Base-by-base conservation (phyloP, 1,139 yeast species). In the Yamadazyma pseudoaaseri region DNA sequence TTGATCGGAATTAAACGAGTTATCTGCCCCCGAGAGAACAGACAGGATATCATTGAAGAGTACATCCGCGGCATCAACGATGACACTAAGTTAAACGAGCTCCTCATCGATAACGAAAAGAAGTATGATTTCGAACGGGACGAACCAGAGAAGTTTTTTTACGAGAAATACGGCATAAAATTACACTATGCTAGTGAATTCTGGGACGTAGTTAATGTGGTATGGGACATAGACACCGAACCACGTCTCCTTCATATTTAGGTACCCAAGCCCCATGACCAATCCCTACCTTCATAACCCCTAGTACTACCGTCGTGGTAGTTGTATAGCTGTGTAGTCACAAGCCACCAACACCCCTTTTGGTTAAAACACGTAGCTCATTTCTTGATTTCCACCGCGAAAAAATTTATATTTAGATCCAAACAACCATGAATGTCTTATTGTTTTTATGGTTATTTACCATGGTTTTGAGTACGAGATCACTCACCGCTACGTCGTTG, bases 131-230 rank as follows among this genome's bases (percentile, higher is more conserved):
- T 52, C 43, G 54, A 52, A 30, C 52, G 59, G 47, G 60, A 55
- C 14, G 69, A 61, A 31, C 76, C 78, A 2, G 83, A 77, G 33
- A 54, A 62, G 18, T 72, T 64, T 57, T 62, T 73, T 37, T 45
- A 54, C 33, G 62, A 69, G 10, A 80, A 75, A 40, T 69, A 76
- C 44, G 82, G 80, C 9, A 62, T 86, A 38, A 62, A 70, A 34
- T 54, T 87, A 15, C 59, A 59, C 33, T 87, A 84, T 51, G 94
- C 87, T 32, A 76, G 73, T 48, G 86, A 84, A 45, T 83, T 87
- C 45, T 76, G 86, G 70, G 95, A 86, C 51, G 95, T 83, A 5
- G 64, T 86, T 36, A 65, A 62, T 34, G 67, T 70, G 28, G 85
- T 81, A 9, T 86, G 95, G 95, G 75, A 74, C 8, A 6, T 22